Base-by-base conservation (phyloP, 1,284 basidiomycete genomes). In the Marasmius tenuissimus region DNA sequence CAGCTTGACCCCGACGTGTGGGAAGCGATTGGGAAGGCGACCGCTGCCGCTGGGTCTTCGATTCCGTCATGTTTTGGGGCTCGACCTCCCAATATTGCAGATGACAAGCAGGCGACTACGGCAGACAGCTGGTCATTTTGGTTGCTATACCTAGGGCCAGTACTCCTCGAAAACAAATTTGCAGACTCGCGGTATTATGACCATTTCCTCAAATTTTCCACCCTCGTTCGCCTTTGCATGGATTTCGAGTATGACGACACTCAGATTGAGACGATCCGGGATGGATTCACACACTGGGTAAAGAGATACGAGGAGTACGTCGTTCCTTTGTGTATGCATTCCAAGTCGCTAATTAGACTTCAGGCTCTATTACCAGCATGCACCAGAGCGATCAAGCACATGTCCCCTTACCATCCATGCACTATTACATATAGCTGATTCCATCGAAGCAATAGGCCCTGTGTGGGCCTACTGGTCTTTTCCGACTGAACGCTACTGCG, bases 381-480 rank as follows among this genome's bases (percentile, higher is more conserved):
- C 27, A 69, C 7, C 58, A 66, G 0, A 34, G 51, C 0, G 62
- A 71, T 1, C 51, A 27, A 27, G 27, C 4, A 27, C 27, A 27
- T 27, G 27, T 27, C n/a, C n/a, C n/a, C 20, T 74, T 0, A 70
- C 70, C 0, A 60, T 77, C 4, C 76, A 78, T 61, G 56, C 68
- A 8, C 65, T 75, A 3, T 65, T 76, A 8, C 74, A 76, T 60
- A 2, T 51, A 48, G 72, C 73, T 0, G 68, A 71, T 39, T 66
- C 67, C 55, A 79, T 80, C 35, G 58, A 69, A 48, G 58, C 48
- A 0, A 67, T 60, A 7, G 77, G 79, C 0, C 78, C 76, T 1
- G 76, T 79, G 0, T 81, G 79, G 78, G 66, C 66, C 7, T 77
- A 77, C 57, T 82, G 79, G 80, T 75, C 78, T 0, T 81, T 78